Percentiles rank a stretch among this genome's conserved stretches.
These are phyloP conservation scores for Vicia villosa DNA, from an alignment of 306 rosid genomes.

Conservation along the genomic window DNA sequence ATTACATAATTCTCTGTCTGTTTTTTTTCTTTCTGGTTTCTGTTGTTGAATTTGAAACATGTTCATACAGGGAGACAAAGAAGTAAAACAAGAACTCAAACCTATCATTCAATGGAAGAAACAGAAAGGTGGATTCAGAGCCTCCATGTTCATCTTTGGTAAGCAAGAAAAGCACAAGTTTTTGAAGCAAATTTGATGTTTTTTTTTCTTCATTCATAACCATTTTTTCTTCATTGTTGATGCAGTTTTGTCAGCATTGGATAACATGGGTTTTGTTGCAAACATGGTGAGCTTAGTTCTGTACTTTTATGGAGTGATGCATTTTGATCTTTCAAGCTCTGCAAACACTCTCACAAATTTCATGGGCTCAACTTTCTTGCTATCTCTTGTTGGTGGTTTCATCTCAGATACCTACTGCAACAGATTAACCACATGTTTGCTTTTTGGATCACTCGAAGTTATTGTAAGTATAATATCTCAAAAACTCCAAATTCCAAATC, in stretches of 20 bases:
- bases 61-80: slow-evolving; percentile 41
- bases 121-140: slow-evolving; percentile 70
- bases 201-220: not conserved
- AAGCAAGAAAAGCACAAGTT: not conserved
- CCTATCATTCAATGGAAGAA: slow-evolving; percentile 38
- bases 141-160: slow-evolving; percentile 75
- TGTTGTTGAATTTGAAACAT: slow-evolving; percentile 28
- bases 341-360: slow-evolving; percentile 88
- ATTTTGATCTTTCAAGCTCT: slow-evolving; percentile 59
- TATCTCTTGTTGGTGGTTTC: slow-evolving; percentile 81
- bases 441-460: slow-evolving; percentile 72
- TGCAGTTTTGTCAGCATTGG: slow-evolving; percentile 65
- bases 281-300: slow-evolving; percentile 78
- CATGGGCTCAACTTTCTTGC: slow-evolving; percentile 78
- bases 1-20: not conserved
- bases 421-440: slow-evolving; percentile 64
- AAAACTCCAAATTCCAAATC: slow-evolving; percentile 21
- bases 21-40: not conserved
- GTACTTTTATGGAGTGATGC: slow-evolving; percentile 65
- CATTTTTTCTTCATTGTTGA: not conserved
- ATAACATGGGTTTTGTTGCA: slow-evolving; percentile 82
- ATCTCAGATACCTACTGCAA: slow-evolving; percentile 74
- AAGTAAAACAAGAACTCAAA: slow-evolving; percentile 46
- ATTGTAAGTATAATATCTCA: slow-evolving; percentile 47
- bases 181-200: not conserved